Conservation (phyloP, 2,329 filamentous ascomycete species). For the Calonectria henricotiae region DNA sequence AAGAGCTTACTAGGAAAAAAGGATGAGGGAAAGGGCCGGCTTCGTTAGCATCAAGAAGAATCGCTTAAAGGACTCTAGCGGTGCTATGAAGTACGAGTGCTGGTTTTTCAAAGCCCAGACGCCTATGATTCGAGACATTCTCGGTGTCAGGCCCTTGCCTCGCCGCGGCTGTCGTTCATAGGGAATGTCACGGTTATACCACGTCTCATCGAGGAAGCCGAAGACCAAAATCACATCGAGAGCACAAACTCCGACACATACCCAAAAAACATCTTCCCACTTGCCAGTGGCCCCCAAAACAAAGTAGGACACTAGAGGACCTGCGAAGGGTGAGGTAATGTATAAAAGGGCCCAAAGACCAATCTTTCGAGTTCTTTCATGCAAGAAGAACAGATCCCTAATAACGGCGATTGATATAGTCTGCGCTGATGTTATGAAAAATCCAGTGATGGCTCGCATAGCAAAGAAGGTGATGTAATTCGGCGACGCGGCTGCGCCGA, state of each 20-base stretch:
- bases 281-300: conserved; percentile 62
- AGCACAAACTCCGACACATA: conserved; percentile 61
- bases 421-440: conserved; percentile 65
- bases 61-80: conserved; percentile 35
- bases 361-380: conserved; percentile 69
- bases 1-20: conserved; percentile 37
- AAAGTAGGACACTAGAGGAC: conserved; percentile 65
- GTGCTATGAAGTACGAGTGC: conserved; percentile 42
- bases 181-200: conserved; percentile 64
- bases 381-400: conserved; percentile 75
- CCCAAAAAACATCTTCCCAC: conserved; percentile 67
- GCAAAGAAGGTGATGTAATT: conserved; percentile 38
- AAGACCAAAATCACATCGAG: conserved; percentile 60
- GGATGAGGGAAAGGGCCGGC: conserved; percentile 37
- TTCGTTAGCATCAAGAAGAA: conserved; percentile 41
- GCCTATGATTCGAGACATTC: conserved; percentile 46
- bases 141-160: conserved; percentile 50
- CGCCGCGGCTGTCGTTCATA: conserved; percentile 56
- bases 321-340: conserved; percentile 63
- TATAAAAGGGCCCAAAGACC: conserved; percentile 65
- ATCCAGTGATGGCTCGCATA: conserved; percentile 52
- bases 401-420: conserved; percentile 68
- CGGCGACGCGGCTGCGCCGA: conserved; percentile 31
- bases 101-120: conserved; percentile 38
- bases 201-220: conserved; percentile 66